Percentiles rank a stretch among this genome's conserved stretches.
phyloP scores from a whole-genome alignment of 129 eudicot genomes.

The Helichrysum umbraculigerum region DNA sequence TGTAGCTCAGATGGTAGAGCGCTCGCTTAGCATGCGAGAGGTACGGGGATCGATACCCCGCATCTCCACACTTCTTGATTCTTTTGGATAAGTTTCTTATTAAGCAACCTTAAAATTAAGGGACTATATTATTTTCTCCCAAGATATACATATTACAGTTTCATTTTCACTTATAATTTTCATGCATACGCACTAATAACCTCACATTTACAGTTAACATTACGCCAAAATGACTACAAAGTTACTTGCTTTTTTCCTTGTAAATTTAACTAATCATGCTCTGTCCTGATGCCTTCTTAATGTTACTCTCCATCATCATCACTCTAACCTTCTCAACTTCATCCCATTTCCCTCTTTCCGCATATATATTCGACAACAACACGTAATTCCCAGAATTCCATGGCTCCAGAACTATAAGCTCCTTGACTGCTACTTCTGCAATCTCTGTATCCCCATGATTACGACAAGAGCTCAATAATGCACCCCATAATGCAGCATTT shows the following conservation, averaged over 20 bases:
- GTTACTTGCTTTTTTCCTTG: not conserved
- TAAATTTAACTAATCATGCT: conserved; percentile 49
- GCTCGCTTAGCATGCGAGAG: conserved; percentile 88
- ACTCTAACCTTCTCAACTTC: conserved; percentile 73
- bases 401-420: conserved; percentile 72
- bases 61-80: conserved; percentile 37
- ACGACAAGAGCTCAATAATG: conserved; percentile 77
- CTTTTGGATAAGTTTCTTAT: no score
- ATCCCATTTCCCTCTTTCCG: conserved; percentile 80
- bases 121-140: no score
- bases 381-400: conserved; percentile 89
- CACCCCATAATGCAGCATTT: conserved; percentile 84
- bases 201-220: not conserved
- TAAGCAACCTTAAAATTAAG: no score
- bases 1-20: conserved; percentile 82
- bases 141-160: no score
- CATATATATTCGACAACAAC: conserved; percentile 80
- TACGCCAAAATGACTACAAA: not conserved
- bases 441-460: conserved; percentile 56
- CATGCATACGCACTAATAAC: no score
- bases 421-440: conserved; percentile 71
- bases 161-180: no score
- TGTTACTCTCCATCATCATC: conserved; percentile 54
- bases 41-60: conserved; percentile 83
- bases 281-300: conserved; percentile 61